Conservation (phyloP, 2,329 filamentous ascomycete species). For the Trichoderma breve region DNA sequence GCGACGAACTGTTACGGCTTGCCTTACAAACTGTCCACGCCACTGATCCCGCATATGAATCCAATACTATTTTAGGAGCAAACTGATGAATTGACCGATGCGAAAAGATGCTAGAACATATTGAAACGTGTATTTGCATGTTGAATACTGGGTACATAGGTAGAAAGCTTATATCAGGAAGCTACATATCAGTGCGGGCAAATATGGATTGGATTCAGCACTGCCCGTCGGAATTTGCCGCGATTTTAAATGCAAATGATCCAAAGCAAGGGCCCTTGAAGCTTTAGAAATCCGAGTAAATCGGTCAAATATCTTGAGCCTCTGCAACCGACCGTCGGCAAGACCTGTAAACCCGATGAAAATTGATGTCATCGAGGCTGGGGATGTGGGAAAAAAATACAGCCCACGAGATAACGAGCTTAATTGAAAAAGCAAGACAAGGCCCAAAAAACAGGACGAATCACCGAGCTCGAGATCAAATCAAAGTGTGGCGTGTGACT, state of each 20-base stretch:
- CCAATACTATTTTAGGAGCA: neutral
- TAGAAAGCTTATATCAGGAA: neutral
- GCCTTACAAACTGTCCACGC: neutral
- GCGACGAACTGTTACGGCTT: neutral
- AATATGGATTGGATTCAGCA: neutral
- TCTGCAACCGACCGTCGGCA: constrained; percentile 4
- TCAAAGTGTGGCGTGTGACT: constrained; percentile 9
- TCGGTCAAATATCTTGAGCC: neutral
- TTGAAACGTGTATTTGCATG: neutral
- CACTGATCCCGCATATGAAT: neutral
- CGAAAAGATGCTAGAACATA: neutral
- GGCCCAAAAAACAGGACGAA: neutral
- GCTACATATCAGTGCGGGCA: neutral
- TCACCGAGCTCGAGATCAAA: neutral
- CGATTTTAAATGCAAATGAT: neutral
- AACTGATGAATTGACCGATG: neutral
- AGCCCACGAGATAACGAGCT: neutral
- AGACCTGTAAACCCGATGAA: neutral
- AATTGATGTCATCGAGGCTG: neutral
- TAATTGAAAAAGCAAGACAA: neutral
- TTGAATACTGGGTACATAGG: neutral
- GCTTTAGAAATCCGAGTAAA: neutral
- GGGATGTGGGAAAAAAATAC: neutral
- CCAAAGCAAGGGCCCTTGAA: neutral
- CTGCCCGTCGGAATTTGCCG: neutral